Evolutionary conservation across 2,329 filamentous ascomycete species (phyloP).

Genomic region (Neonectria magnoliae): DNA sequence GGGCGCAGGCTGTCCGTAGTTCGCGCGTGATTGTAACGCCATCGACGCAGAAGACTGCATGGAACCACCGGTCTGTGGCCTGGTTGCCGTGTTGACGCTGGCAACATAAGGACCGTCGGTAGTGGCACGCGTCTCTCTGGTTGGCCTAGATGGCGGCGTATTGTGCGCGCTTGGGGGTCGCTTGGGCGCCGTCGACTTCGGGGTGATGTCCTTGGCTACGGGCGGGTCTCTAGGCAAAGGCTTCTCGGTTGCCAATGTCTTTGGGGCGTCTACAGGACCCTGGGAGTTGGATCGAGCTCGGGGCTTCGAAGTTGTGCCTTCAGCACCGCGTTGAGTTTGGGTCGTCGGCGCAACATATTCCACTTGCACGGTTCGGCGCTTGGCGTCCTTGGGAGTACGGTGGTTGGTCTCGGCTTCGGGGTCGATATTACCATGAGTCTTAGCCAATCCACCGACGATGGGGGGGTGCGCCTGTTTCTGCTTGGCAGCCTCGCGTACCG

Average conservation of each 20-base stretch:
- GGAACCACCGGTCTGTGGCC: slow-evolving; percentile 85
- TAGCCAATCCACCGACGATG: slow-evolving; percentile 70
- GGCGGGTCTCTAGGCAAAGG: slow-evolving; percentile 68
- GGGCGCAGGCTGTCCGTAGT: slow-evolving; percentile 86
- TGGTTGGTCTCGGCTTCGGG: slow-evolving; percentile 65
- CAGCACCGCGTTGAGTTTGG: slow-evolving; percentile 77
- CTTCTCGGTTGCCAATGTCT: slow-evolving; percentile 60
- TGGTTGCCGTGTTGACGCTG: slow-evolving; percentile 54
- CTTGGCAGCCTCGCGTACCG: slow-evolving; percentile 88
- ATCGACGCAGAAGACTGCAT: slow-evolving; percentile 76
- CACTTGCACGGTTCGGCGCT: slow-evolving; percentile 93
- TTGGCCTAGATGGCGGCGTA: slow-evolving; percentile 36
- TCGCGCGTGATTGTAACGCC: slow-evolving; percentile 69
- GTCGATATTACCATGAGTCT: slow-evolving; percentile 80
- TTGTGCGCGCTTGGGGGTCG: slow-evolving; percentile 62
- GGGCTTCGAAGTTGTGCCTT: slow-evolving; percentile 39
- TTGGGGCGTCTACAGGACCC: slow-evolving; percentile 55
- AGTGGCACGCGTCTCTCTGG: slow-evolving; percentile 50
- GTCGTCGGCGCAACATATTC: slow-evolving; percentile 95
- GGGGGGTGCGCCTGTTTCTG: slow-evolving; percentile 62
- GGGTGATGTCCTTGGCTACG: slow-evolving; percentile 54
- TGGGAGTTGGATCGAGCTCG: slow-evolving; percentile 47
- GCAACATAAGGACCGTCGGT: slow-evolving; percentile 56
- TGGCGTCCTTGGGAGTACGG: slow-evolving; percentile 83
- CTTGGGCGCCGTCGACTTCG: slow-evolving; percentile 49